Percentiles rank a stretch among this genome's conserved stretches.
These are phyloP conservation scores for Exophiala viscosa DNA, from an alignment of 2,329 filamentous ascomycete genomes.

Conservation along the genomic window DNA sequence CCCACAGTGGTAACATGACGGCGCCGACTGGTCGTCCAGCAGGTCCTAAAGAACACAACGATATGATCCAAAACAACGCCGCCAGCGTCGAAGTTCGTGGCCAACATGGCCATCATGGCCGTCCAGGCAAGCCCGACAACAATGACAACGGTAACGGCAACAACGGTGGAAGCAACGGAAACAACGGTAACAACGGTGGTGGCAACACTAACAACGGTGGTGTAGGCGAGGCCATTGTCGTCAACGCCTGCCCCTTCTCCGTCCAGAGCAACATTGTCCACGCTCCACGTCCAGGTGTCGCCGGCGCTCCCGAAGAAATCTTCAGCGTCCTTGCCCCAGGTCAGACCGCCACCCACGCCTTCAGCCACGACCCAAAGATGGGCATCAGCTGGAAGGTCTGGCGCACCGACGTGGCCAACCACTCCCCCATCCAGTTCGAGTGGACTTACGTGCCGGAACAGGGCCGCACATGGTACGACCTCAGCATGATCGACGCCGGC, in stretches of 20 bases:
- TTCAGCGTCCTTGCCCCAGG: background rate
- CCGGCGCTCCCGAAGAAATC: conserved; percentile 12
- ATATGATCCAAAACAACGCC: background rate
- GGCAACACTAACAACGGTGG: background rate
- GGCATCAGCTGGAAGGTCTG: conserved; percentile 21
- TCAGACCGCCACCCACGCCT: conserved; percentile 5
- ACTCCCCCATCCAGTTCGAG: conserved; percentile 14
- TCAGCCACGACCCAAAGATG: conserved; percentile 11
- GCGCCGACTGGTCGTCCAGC: too few species aligned
- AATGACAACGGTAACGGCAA: background rate
- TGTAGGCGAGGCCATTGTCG: conserved; percentile 3
- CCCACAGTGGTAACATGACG: too few species aligned
- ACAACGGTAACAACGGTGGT: background rate
- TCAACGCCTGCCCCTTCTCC: conserved; percentile 15
- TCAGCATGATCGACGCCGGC: conserved; percentile 21
- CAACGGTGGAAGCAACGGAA: background rate
- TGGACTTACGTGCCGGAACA: conserved; percentile 3
- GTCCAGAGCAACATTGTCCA: conserved; percentile 22
- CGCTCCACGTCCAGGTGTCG: background rate
- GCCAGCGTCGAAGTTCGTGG: background rate
- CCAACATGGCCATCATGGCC: background rate
- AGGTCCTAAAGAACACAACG: too few species aligned
- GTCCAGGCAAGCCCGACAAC: background rate
- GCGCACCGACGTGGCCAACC: conserved; percentile 10
- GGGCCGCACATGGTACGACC: conserved; percentile 14